Percentiles rank a stretch among this genome's conserved stretches.
These are phyloP conservation scores for Podospora appendiculata DNA, from an alignment of 495 filamentous ascomycete genomes.

Conservation along the genomic window DNA sequence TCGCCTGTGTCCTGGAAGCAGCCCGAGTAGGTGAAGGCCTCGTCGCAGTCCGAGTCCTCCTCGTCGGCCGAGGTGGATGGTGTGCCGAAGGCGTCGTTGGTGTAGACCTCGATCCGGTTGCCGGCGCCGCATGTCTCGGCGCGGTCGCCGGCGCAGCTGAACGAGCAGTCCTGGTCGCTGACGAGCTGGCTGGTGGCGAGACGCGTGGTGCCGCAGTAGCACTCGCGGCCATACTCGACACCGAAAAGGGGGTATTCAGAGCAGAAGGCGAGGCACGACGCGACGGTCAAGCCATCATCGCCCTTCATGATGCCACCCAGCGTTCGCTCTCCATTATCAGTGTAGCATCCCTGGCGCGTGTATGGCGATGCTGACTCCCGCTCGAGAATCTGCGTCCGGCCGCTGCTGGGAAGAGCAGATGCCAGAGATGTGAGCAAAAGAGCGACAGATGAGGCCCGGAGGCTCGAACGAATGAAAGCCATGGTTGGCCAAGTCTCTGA, in stretches of 20 bases:
- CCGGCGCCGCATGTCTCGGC: slow-evolving; percentile 21
- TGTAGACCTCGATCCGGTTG: slow-evolving; percentile 24
- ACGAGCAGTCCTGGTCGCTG: background rate
- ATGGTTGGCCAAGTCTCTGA: no score
- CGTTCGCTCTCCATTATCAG: background rate
- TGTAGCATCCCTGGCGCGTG: background rate
- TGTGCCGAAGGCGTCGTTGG: background rate
- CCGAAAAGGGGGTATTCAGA: background rate
- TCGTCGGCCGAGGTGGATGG: no score
- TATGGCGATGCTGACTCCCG: background rate
- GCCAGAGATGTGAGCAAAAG: background rate
- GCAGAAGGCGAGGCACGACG: background rate
- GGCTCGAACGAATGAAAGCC: background rate
- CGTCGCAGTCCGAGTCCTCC: no score
- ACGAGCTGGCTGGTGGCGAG: background rate
- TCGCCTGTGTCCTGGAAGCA: no score
- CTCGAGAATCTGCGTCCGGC: no score
- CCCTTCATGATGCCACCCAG: background rate
- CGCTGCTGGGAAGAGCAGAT: background rate
- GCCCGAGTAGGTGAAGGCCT: no score
- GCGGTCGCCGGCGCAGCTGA: slow-evolving; percentile 24
- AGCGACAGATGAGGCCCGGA: no score
- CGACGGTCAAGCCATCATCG: background rate
- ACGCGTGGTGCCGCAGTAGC: background rate
- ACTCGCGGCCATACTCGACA: background rate